Percentiles rank a stretch among this genome's conserved stretches.
These are phyloP conservation scores for Suillus variegatus DNA, from an alignment of 768 basidiomycete genomes.

Conservation along the genomic window DNA sequence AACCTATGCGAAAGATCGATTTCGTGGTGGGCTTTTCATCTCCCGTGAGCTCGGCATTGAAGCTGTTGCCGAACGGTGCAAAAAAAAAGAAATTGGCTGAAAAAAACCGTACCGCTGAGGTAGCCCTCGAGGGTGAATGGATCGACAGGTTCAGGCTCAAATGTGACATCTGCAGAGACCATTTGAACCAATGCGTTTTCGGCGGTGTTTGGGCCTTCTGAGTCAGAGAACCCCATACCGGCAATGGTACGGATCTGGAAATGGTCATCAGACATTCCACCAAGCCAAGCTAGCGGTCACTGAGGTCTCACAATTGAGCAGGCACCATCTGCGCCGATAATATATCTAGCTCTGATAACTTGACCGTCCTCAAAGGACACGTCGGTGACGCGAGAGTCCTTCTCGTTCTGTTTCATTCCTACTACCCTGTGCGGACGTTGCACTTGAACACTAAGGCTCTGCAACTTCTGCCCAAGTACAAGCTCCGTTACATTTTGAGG, in stretches of 20 bases:
- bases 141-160: conserved; percentile 30
- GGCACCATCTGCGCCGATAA: conserved; percentile 54
- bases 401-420: conserved; percentile 33
- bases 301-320: conserved; percentile 41
- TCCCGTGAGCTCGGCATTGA: neutral
- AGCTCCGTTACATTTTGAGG: conserved; percentile 48
- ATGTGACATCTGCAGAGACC: conserved; percentile 48
- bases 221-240: conserved; percentile 47
- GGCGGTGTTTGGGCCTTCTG: conserved; percentile 30
- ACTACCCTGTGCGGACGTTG: conserved; percentile 41
- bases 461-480: conserved; percentile 36
- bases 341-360: conserved; percentile 43
- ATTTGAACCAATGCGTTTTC: conserved; percentile 34
- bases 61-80: conserved; percentile 30
- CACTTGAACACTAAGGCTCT: conserved; percentile 34
- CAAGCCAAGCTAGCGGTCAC: neutral
- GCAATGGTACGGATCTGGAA: conserved; percentile 43
- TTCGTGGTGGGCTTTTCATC: conserved; percentile 1
- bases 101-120: conserved; percentile 21
- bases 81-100: conserved; percentile 32
- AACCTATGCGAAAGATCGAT: conserved; percentile 39
- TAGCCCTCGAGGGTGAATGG: conserved; percentile 13
- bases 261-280: neutral
- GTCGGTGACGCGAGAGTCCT: conserved; percentile 32
- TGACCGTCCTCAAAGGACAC: conserved; percentile 50